These are phyloP conservation scores for Aureobasidium vineae DNA, from an alignment of 2,329 filamentous ascomycete species.

Conservation along the genomic window DNA sequence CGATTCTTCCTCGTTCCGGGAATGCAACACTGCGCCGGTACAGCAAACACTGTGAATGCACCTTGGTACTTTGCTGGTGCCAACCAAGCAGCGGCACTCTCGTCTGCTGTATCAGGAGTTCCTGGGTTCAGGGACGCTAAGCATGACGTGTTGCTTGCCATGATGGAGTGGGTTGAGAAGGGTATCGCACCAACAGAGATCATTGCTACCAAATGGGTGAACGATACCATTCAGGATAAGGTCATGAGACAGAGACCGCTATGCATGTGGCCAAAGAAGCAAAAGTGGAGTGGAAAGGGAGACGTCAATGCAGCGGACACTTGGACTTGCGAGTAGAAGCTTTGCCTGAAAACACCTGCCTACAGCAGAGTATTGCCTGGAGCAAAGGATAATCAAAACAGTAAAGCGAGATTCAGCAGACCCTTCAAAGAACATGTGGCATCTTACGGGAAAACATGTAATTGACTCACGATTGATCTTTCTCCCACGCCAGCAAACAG, in stretches of 20 bases:
- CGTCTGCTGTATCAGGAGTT: slow-evolving; percentile 32
- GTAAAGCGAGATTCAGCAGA: too few relatives aligned
- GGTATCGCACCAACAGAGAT: slow-evolving; percentile 40
- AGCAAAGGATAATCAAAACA: too few relatives aligned
- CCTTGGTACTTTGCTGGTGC: slow-evolving; percentile 49
- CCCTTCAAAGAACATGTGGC: too few relatives aligned
- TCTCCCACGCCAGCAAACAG: too few relatives aligned
- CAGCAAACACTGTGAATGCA: slow-evolving; percentile 36
- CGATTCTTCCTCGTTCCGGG: slow-evolving; percentile 48
- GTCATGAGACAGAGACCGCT: slow-evolving; percentile 41
- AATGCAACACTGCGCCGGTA: slow-evolving; percentile 45
- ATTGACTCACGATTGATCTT: too few relatives aligned
- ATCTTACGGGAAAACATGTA: too few relatives aligned
- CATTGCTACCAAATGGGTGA: slow-evolving; percentile 40
- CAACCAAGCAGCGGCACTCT: slow-evolving; percentile 34
- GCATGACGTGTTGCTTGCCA: slow-evolving; percentile 40
- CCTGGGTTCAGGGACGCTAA: slow-evolving; percentile 38
- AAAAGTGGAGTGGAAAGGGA: slow-evolving; percentile 34
- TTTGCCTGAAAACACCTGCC: too few relatives aligned
- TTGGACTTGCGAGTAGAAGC: slow-evolving; percentile 31
- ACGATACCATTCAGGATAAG: slow-evolving; percentile 36
- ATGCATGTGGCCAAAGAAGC: slow-evolving; percentile 39
- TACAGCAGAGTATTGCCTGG: too few relatives aligned
- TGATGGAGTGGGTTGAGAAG: slow-evolving; percentile 44
- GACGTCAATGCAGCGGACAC: slow-evolving; percentile 34